phyloP scores from a whole-genome alignment of 192 early-diverging fungal genomes.

The Gaertneriomyces sp. region DNA sequence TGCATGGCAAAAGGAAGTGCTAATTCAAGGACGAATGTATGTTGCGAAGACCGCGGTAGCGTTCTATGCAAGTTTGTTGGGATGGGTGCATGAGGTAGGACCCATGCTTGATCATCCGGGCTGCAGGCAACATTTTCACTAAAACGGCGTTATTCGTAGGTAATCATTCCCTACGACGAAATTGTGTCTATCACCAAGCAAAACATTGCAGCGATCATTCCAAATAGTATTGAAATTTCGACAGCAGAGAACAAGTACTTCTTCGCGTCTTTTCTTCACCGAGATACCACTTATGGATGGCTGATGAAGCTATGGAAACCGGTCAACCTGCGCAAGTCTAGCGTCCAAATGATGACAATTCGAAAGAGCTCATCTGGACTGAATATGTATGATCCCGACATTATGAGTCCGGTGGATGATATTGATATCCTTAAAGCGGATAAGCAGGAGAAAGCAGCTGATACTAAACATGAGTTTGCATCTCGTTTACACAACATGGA shows the following conservation, averaged over 20 bases:
- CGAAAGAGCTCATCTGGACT: background rate
- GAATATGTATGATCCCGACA: background rate
- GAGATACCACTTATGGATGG: constrained; percentile 31
- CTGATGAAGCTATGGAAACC: constrained; percentile 30
- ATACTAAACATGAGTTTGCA: no score
- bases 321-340: background rate
- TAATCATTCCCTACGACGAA: constrained; percentile 29
- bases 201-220: constrained; percentile 44
- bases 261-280: constrained; percentile 44
- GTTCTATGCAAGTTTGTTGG: constrained; percentile 48
- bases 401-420: background rate
- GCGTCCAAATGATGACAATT: constrained; percentile 30
- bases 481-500: no score
- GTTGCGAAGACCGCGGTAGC: constrained; percentile 33
- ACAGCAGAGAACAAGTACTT: constrained; percentile 37
- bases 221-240: constrained; percentile 43
- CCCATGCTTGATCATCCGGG: background rate
- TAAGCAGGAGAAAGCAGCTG: background rate
- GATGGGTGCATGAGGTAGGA: constrained; percentile 35
- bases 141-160: background rate
- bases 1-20: constrained; percentile 49
- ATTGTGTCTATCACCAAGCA: constrained; percentile 40
- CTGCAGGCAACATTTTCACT: background rate
- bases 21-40: constrained; percentile 51
- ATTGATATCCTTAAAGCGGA: constrained; percentile 1